Evolutionary conservation across 1,139 yeast genomes (phyloP), one percentile per base, ranked within the genome.

Genomic region (Scheffersomyces parashehatae): DNA sequence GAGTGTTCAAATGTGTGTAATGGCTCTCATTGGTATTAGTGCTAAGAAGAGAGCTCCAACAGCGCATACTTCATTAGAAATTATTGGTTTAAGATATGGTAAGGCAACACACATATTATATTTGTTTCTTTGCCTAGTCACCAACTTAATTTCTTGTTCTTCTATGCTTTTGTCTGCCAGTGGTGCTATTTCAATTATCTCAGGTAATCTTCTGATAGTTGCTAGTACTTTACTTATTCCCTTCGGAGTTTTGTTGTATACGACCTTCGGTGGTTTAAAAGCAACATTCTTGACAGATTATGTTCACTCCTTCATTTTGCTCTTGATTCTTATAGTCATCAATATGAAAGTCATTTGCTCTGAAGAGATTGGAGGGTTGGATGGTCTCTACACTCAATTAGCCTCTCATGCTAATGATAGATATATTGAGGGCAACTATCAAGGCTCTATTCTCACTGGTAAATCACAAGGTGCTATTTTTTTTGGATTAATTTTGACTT

Each of bases 231-330:
- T 65, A 58, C 55, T 67, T 40, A 62, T 67, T 37, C 71, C 71
- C 12, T 62, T 67, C 48, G 70, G 71, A 8, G 72, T 67, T 12
- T 47, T 66, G 33, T 45, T 63, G 32, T 67, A 67, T 49, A 68
- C 75, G 3, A 54, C 65, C 16, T 62, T 67, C 43, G 74, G 74
- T 28, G 75, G 75, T 2, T 58, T 70, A 44, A 68, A 65, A 47
- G 68, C 75, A n/a, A 70, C 75, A 2, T 70, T 69, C 42, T 59
- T 66, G 36, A 66, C 72, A 15, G 72, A 67, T 47, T 66, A 54
- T 44, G 62, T 63, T 6, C 72, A 67, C 43, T 54, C 71, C n/a
- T 54, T 68, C 44, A 50, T 71, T 44, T 51, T 68, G 46, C 43
- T 69, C 44, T 53, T 68, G 38, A 49, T 69, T 39, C 45, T 66